Evolutionary conservation across 345 rosid species (phyloP), one percentile per base, ranked within the genome.

Genomic region (Sisymbrium altissimum): DNA sequence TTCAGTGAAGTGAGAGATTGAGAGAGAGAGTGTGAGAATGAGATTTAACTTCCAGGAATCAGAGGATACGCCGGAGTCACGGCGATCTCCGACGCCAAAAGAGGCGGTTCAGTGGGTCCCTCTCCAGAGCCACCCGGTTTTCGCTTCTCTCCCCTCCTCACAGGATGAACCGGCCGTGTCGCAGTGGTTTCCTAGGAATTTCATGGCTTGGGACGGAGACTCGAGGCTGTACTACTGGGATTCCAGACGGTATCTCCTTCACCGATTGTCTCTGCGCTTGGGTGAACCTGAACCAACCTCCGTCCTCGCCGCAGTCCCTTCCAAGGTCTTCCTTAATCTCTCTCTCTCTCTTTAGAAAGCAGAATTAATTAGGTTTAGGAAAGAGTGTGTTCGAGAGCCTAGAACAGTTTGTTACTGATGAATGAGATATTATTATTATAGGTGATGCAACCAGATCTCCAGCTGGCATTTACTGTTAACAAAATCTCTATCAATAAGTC

Each of bases 221-320:
- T 88, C 98, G 13, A 80, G 94, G 61, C 73, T 92, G 30, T 92
- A 86, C 68, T 90, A 68, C 77, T 92, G 99, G 98, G 94, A 92
- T 66, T 73, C 81, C 4, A 64, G 9, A 50, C 68, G 78, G 23
- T 84, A 68, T 38, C 81, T 85, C 74, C 91, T 95, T 67, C 97
- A 90, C 43, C 87, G 97, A 52, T 80, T 95, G 68, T 85, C 97
- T 54, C 72, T 95, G 13, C 89, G 91, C 46, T 81, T 92, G 56
- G 98, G 98, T 63, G 99, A 92, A 56, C 98, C 98, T 13, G 90
- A 89, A 55, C 93, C 94, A 25, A 66, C 88, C 29, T 82, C 89
- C 49, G 78, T 95, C 74, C 81, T 92, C 76, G 96, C 94, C 41
- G 90, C 96, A 41, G 72, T 79, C 68, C 89, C 91, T 23, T 90